phyloP scores from a whole-genome alignment of 768 basidiomycete species.

The Auricularia sp. region DNA sequence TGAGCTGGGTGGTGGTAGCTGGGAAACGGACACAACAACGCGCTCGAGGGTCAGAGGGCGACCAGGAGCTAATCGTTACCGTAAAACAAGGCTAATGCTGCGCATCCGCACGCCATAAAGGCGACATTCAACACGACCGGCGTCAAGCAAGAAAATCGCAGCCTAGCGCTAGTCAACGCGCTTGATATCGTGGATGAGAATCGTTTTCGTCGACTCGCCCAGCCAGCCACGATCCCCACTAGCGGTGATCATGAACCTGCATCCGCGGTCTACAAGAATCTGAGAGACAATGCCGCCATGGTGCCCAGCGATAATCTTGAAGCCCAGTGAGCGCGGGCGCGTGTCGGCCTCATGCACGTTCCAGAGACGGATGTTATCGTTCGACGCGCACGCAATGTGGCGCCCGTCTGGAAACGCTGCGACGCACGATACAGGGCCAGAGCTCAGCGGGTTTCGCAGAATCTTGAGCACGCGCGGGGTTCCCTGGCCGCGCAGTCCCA shows the following conservation, averaged over 20 bases:
- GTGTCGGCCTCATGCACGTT: constrained; percentile 72
- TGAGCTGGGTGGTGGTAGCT: no score
- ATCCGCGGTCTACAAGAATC: constrained; percentile 79
- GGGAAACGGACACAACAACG: no score
- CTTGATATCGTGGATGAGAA: constrained; percentile 86
- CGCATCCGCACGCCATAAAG: no score
- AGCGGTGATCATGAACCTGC: constrained; percentile 78
- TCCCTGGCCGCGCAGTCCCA: constrained; percentile 51
- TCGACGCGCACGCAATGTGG: constrained; percentile 84
- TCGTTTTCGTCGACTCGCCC: constrained; percentile 81
- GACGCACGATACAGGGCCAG: constrained; percentile 86
- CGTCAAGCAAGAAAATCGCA: no score
- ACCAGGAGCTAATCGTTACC: no score
- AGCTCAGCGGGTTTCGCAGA: constrained; percentile 76
- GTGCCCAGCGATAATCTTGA: constrained; percentile 93
- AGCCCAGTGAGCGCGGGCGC: constrained; percentile 51
- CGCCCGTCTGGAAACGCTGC: constrained; percentile 86
- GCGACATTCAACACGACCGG: no score
- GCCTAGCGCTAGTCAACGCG: constrained; percentile 12
- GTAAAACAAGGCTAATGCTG: no score
- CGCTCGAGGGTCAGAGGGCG: no score
- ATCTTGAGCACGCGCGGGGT: constrained; percentile 76
- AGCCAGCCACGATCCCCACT: constrained; percentile 93
- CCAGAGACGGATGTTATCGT: constrained; percentile 91
- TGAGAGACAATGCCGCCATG: constrained; percentile 90